A percentile compares a stretch with the other conserved stretches of the same genome.
Evolutionary conservation across 2,329 filamentous ascomycete species (phyloP).

Genomic region (Microdochium trichocladiopsis): DNA sequence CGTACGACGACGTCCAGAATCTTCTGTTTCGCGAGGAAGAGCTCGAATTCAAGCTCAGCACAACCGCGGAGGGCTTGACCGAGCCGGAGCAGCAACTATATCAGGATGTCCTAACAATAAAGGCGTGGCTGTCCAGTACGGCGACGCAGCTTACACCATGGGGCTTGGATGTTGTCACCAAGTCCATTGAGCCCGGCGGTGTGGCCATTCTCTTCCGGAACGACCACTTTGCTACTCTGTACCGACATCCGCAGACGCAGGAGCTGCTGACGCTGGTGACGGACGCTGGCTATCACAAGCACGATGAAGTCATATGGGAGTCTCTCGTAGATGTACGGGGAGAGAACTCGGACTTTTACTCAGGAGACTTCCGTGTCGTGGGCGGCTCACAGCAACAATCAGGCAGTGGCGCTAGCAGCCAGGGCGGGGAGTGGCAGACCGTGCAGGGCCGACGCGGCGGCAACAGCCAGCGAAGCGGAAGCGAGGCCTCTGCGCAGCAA

Average conservation of each 20-base stretch:
- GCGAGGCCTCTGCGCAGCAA: slow-evolving; percentile 11
- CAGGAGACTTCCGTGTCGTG: slow-evolving; percentile 85
- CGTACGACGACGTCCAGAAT: slow-evolving; percentile 89
- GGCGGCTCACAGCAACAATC: slow-evolving; percentile 40
- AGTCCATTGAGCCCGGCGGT: slow-evolving; percentile 65
- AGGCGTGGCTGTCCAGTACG: slow-evolving; percentile 70
- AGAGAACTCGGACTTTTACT: slow-evolving; percentile 73
- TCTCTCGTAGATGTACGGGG: slow-evolving; percentile 84
- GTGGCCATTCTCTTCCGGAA: slow-evolving; percentile 93
- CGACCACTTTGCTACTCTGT: slow-evolving; percentile 92
- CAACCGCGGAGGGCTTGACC: slow-evolving; percentile 48
- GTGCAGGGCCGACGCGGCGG: slow-evolving; percentile 32
- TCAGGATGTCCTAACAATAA: slow-evolving; percentile 78
- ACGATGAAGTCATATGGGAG: slow-evolving; percentile 95
- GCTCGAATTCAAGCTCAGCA: slow-evolving; percentile 69
- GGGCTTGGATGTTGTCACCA: slow-evolving; percentile 69
- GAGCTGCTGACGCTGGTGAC: slow-evolving; percentile 82
- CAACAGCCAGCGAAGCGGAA: slow-evolving; percentile 9
- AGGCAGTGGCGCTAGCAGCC: slow-evolving; percentile 8
- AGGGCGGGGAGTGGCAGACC: slow-evolving; percentile 44
- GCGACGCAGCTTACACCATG: slow-evolving; percentile 82
- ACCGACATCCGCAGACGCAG: slow-evolving; percentile 73
- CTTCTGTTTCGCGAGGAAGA: slow-evolving; percentile 85
- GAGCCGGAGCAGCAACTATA: slow-evolving; percentile 71
- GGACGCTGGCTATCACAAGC: slow-evolving; percentile 80